A percentile compares a stretch with the other conserved stretches of the same genome.
Conservation (phyloP, 148 eudicot genomes). For the Vaccinium myrtillus region DNA sequence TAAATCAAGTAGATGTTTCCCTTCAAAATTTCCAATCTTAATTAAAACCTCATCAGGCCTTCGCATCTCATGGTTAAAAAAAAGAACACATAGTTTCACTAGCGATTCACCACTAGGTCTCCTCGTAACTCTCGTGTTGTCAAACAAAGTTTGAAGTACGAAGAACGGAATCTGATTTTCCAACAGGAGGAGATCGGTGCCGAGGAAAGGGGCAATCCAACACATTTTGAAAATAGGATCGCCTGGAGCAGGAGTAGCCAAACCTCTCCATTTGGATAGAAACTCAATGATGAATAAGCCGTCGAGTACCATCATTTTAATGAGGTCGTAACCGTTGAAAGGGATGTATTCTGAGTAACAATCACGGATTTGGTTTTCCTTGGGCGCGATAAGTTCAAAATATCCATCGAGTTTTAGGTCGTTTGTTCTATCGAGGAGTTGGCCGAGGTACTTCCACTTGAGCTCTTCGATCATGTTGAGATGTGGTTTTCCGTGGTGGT, state of each 20-base stretch:
- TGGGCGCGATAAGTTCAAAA: not conserved
- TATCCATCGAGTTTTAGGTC: not conserved
- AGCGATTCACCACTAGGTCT: not conserved
- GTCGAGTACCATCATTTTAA: constrained; percentile 1
- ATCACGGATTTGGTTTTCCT: not conserved
- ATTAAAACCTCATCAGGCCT: not conserved
- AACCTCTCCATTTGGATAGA: not conserved
- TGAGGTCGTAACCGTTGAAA: not conserved
- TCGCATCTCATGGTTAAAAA: too few relatives aligned
- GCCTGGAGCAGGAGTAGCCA: not conserved
- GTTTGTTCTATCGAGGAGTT: not conserved
- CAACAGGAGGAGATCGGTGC: not conserved
- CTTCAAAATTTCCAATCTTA: not conserved
- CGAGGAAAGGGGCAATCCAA: not conserved
- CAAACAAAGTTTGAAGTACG: not conserved
- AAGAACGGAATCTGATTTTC: constrained; percentile 9
- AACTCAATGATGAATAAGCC: constrained; percentile 8
- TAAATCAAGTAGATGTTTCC: constrained; percentile 2
- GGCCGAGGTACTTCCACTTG: not conserved
- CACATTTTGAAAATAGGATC: not conserved
- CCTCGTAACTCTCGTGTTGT: not conserved
- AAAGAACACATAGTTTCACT: not conserved
- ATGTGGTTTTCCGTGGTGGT: not conserved
- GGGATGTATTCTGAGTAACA: not conserved
- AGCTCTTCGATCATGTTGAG: constrained; percentile 6